phyloP scores from a whole-genome alignment of 179 eudicot species.

The Heliamphora ciliata region DNA sequence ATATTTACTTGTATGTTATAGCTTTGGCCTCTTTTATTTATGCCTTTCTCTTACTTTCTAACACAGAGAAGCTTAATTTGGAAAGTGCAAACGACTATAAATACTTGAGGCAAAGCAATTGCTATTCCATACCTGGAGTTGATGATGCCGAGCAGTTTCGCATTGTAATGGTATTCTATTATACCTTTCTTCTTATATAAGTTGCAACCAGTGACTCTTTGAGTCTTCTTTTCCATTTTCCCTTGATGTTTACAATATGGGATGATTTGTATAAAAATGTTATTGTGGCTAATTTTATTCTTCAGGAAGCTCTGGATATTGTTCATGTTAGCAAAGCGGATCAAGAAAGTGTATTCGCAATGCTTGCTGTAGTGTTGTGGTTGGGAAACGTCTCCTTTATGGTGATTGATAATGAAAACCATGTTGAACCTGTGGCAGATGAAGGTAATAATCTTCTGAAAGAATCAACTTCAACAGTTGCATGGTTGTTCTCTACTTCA shows the following conservation, averaged over 20 bases:
- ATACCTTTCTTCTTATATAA: constrained; percentile 11
- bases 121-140: constrained; percentile 71
- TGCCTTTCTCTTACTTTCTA: constrained; percentile 8
- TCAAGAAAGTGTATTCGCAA: constrained; percentile 76
- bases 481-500: neutral
- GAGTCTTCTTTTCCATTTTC: neutral
- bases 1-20: neutral
- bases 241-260: neutral
- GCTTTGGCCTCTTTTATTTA: neutral
- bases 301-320: constrained; percentile 76
- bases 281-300: constrained; percentile 12
- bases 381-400: constrained; percentile 76
- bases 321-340: constrained; percentile 85
- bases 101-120: constrained; percentile 73
- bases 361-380: constrained; percentile 96
- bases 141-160: constrained; percentile 90
- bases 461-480: neutral
- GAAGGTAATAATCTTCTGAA: constrained; percentile 49
- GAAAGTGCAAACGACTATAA: constrained; percentile 60
- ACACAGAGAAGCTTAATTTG: constrained; percentile 77
- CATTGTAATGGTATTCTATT: constrained; percentile 52
- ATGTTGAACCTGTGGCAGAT: constrained; percentile 71
- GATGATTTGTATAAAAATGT: constrained; percentile 10
- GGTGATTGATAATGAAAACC: constrained; percentile 74
- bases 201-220: neutral